Evolutionary conservation across 805 yeast genomes (phyloP).

Genomic region (Torulaspora microellipsoides): DNA sequence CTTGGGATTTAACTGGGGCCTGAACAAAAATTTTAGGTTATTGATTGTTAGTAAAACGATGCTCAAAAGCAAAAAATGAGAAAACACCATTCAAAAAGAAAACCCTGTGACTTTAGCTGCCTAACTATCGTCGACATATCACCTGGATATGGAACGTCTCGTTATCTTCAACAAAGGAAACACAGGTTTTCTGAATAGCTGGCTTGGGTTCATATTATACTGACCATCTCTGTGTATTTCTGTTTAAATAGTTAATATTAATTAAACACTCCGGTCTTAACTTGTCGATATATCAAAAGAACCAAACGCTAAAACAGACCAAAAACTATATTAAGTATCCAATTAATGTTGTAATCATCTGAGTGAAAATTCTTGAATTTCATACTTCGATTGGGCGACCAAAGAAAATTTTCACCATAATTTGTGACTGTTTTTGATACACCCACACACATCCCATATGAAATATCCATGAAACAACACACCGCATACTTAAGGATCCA

Average conservation of each 20-base stretch:
- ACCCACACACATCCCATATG: too few relatives aligned
- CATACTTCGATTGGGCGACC: too few relatives aligned
- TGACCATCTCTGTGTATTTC: constrained; percentile 95
- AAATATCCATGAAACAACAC: too few relatives aligned
- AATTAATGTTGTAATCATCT: too few relatives aligned
- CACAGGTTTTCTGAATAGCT: constrained; percentile 5
- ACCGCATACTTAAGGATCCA: too few relatives aligned
- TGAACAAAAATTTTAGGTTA: constrained; percentile 28
- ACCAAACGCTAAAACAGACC: background rate
- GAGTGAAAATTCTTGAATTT: too few relatives aligned
- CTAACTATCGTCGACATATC: too few relatives aligned
- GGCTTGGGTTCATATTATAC: constrained; percentile 40
- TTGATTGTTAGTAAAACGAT: constrained; percentile 12
- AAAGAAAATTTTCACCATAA: too few relatives aligned
- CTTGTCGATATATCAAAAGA: constrained; percentile 12
- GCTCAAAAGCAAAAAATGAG: background rate
- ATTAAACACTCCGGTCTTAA: constrained; percentile 87
- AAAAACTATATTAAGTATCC: too few relatives aligned
- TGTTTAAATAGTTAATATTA: constrained; percentile 23
- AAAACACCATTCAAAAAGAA: constrained; percentile 2
- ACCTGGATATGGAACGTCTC: too few relatives aligned
- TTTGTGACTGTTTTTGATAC: too few relatives aligned
- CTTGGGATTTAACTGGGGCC: constrained; percentile 94
- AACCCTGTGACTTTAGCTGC: background rate
- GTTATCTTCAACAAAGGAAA: background rate